phyloP scores from a whole-genome alignment of 768 basidiomycete genomes.

The Boletellus ananiceps region DNA sequence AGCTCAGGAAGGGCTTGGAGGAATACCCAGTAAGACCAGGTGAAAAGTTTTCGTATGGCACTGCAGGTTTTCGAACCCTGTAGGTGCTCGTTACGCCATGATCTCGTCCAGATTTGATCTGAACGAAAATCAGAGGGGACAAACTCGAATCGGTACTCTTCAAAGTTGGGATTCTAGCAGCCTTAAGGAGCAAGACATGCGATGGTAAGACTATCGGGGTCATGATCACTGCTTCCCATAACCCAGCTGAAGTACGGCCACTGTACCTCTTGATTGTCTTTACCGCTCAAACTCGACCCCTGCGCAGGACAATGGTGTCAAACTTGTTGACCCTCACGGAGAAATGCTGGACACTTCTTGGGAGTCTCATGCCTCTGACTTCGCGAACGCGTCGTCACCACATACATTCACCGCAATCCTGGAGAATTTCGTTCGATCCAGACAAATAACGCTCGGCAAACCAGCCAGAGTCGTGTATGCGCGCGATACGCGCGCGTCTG shows the following conservation, averaged over 20 bases:
- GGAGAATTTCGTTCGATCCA: constrained; percentile 51
- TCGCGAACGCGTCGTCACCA: constrained; percentile 80
- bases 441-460: constrained; percentile 73
- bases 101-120: constrained; percentile 7
- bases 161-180: constrained; percentile 87
- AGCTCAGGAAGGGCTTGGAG: constrained; percentile 48
- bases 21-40: constrained; percentile 69
- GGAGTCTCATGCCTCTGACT: constrained; percentile 81
- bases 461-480: constrained; percentile 87
- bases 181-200: constrained; percentile 84
- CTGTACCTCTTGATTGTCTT: not conserved
- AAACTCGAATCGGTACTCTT: constrained; percentile 89
- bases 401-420: constrained; percentile 68
- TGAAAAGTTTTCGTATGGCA: constrained; percentile 81
- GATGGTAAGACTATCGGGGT: constrained; percentile 91
- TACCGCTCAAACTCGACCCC: constrained; percentile 2
- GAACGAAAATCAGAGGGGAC: constrained; percentile 45
- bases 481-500: constrained; percentile 89
- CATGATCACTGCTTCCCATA: constrained; percentile 99
- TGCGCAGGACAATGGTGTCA: constrained; percentile 93
- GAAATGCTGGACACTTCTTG: constrained; percentile 96
- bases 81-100: constrained; percentile 38
- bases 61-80: constrained; percentile 91
- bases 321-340: constrained; percentile 93
- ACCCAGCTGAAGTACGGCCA: constrained; percentile 82